These are phyloP conservation scores for Physaria fendleri DNA, from an alignment of 345 rosid genomes.

Conservation along the genomic window DNA sequence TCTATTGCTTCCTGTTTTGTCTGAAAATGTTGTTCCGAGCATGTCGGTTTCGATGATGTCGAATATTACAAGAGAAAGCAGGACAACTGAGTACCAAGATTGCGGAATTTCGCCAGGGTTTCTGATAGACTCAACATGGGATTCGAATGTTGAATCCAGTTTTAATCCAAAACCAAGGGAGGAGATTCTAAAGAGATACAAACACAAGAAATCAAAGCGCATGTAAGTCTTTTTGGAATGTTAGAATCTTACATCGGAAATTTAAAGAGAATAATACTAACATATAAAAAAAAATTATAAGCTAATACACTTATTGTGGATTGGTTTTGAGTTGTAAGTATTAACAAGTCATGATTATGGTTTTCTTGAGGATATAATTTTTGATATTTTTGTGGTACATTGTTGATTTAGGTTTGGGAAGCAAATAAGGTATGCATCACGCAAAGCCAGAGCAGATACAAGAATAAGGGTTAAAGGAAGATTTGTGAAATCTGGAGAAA, in stretches of 20 bases:
- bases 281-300: too few relatives aligned
- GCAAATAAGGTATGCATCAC: conserved; percentile 82
- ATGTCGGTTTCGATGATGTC: conserved; percentile 53
- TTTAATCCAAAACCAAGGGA: conserved; percentile 54
- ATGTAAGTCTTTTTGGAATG: too few relatives aligned
- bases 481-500: conserved; percentile 87
- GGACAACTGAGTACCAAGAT: conserved; percentile 52
- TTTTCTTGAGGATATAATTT: background rate
- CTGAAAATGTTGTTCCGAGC: conserved; percentile 44
- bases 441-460: conserved; percentile 94
- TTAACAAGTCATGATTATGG: background rate
- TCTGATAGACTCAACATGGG: conserved; percentile 64
- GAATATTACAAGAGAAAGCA: conserved; percentile 53
- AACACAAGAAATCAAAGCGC: conserved; percentile 70
- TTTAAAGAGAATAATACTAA: too few relatives aligned
- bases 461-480: conserved; percentile 87
- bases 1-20: background rate
- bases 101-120: conserved; percentile 47
- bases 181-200: conserved; percentile 76
- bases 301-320: too few relatives aligned
- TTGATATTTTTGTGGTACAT: background rate
- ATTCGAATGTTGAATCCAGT: conserved; percentile 45
- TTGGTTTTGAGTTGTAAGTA: too few relatives aligned
- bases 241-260: too few relatives aligned
- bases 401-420: conserved; percentile 69